Conservation (phyloP, 139 green algal species). For the Edaphochlamys debaryana region DNA sequence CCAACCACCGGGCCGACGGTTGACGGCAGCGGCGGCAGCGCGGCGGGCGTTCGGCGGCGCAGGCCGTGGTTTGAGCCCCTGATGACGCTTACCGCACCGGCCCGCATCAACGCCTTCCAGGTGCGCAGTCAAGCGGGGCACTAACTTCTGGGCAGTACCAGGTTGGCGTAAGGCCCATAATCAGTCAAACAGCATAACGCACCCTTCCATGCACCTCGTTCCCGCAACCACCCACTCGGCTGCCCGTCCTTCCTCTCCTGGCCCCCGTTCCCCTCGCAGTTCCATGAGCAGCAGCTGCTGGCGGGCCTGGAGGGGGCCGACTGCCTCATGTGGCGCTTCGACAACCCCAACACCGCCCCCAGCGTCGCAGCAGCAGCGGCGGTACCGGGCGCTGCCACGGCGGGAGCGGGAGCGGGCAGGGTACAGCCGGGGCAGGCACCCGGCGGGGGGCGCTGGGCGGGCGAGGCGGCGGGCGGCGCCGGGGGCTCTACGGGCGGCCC, state of each 20-base stretch:
- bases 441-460: no score
- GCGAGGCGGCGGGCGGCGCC: no score
- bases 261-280: conserved; percentile 8
- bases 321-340: conserved; percentile 53
- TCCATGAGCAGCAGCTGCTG: conserved; percentile 53
- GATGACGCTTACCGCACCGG: conserved; percentile 41
- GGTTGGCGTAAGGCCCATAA: background rate
- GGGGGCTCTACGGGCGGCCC: no score
- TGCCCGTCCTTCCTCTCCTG: background rate
- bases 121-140: background rate
- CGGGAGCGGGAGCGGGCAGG: no score
- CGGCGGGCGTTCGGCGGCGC: background rate
- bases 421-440: no score
- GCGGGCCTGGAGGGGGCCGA: conserved; percentile 49
- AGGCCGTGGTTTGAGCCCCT: conserved; percentile 34
- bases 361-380: background rate
- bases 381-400: no score
- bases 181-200: background rate
- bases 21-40: background rate
- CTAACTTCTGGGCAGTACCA: background rate
- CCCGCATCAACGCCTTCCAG: conserved; percentile 54
- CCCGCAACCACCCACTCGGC: no score
- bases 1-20: background rate
- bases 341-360: conserved; percentile 15
- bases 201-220: background rate